Conservation (phyloP, 129 eudicot species). For the Ambrosia artemisiifolia region DNA sequence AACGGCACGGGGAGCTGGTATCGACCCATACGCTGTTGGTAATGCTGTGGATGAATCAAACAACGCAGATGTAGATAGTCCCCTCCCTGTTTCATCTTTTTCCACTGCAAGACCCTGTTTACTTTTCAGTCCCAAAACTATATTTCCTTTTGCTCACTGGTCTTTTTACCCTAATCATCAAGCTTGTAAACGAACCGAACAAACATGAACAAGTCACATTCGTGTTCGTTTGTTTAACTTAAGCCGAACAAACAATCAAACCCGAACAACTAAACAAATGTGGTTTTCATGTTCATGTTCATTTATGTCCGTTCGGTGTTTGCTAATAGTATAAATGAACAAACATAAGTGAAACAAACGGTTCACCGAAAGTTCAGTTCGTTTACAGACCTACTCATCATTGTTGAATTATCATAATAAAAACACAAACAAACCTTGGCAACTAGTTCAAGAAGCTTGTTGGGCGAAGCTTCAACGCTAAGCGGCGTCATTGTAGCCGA, state of each 20-base stretch:
- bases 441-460: slow-evolving; percentile 79
- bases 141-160: not conserved
- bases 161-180: not conserved
- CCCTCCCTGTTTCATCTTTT: slow-evolving; percentile 65
- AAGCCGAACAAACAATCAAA: no score
- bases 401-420: not conserved
- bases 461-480: slow-evolving; percentile 69
- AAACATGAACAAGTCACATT: no score
- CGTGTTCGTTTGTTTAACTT: no score
- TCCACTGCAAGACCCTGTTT: slow-evolving; percentile 97
- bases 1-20: slow-evolving; percentile 58
- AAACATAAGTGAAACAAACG: no score
- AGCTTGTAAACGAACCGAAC: no score
- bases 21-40: slow-evolving; percentile 57
- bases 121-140: slow-evolving; percentile 35
- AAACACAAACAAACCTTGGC: slow-evolving; percentile 60
- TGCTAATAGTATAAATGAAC: no score
- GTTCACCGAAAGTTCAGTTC: no score
- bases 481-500: slow-evolving; percentile 91
- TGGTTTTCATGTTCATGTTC: no score
- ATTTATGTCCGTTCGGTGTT: no score
- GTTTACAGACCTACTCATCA: not conserved
- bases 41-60: slow-evolving; percentile 46
- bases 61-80: slow-evolving; percentile 52
- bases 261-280: no score